Conservation (phyloP, 176 grass and related monocot species). For the Oryza glaberrima region DNA sequence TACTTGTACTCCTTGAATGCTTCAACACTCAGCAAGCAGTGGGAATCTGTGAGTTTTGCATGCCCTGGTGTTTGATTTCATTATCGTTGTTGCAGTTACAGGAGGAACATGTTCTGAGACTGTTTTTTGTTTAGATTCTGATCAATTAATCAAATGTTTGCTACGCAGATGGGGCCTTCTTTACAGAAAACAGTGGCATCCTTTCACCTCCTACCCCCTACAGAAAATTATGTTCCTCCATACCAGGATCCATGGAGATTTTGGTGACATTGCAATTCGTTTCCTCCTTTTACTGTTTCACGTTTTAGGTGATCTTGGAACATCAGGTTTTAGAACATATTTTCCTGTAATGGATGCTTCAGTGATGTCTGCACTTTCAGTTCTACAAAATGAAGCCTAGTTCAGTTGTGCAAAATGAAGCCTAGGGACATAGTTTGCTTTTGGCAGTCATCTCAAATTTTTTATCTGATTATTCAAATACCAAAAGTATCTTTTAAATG, state of each 20-base stretch:
- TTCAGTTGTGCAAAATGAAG: not conserved
- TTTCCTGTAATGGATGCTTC: conserved; percentile 28
- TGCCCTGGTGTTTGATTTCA: not conserved
- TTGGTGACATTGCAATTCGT: conserved; percentile 62
- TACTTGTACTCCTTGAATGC: conserved; percentile 94
- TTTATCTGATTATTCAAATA: not conserved
- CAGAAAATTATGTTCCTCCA: conserved; percentile 89
- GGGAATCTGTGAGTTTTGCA: conserved; percentile 77
- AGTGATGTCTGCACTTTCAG: conserved; percentile 25
- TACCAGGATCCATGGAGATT: conserved; percentile 99
- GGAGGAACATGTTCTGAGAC: not conserved
- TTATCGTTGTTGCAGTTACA: not conserved
- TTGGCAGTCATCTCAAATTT: not conserved
- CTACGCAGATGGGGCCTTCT: conserved; percentile 76
- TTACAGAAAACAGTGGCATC: conserved; percentile 81
- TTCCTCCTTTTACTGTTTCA: conserved; percentile 20
- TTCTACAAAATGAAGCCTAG: conserved; percentile 14
- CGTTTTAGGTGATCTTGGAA: not conserved
- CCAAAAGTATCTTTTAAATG: not conserved
- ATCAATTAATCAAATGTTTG: conserved; percentile 17
- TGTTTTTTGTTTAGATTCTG: conserved; percentile 37
- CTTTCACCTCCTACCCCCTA: conserved; percentile 79
- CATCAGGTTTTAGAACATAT: conserved; percentile 30
- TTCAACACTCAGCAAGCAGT: conserved; percentile 95
- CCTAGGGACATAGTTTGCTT: not conserved